Evolutionary conservation across 495 filamentous ascomycete genomes (phyloP).

Genomic region (Letharia columbiana): DNA sequence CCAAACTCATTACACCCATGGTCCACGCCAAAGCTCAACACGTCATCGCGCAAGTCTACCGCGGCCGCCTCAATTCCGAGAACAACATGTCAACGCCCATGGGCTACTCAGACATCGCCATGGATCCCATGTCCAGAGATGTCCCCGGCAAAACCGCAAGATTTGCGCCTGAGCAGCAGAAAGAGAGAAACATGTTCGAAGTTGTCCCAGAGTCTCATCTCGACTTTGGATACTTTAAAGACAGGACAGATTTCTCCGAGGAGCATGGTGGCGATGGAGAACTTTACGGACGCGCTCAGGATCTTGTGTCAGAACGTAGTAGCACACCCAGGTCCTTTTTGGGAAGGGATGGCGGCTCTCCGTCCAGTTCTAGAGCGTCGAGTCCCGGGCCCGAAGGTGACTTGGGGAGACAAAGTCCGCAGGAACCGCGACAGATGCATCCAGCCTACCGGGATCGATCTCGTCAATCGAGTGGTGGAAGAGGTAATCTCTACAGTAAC

Average conservation of each 20-base stretch:
- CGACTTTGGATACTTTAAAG: constrained; percentile 87
- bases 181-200: constrained; percentile 50
- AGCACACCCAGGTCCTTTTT: constrained; percentile 54
- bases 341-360: constrained; percentile 36
- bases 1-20: constrained; percentile 88
- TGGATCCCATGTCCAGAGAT: constrained; percentile 73
- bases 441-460: constrained; percentile 20
- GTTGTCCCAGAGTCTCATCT: constrained; percentile 83
- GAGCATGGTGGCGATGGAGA: constrained; percentile 68
- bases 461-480: constrained; percentile 9
- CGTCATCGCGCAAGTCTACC: constrained; percentile 69
- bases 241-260: constrained; percentile 77
- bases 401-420: not conserved
- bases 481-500: constrained; percentile 30
- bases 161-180: constrained; percentile 29
- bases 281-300: constrained; percentile 60
- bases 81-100: constrained; percentile 39
- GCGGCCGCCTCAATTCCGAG: constrained; percentile 61
- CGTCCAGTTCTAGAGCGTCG: constrained; percentile 37
- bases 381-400: constrained; percentile 33
- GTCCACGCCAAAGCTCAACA: constrained; percentile 84
- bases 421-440: constrained; percentile 15
- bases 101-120: constrained; percentile 55
- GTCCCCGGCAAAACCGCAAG: constrained; percentile 59
- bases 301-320: constrained; percentile 54